Evolutionary conservation across 495 filamentous ascomycete species (phyloP).

Genomic region (Neurospora terricola): DNA sequence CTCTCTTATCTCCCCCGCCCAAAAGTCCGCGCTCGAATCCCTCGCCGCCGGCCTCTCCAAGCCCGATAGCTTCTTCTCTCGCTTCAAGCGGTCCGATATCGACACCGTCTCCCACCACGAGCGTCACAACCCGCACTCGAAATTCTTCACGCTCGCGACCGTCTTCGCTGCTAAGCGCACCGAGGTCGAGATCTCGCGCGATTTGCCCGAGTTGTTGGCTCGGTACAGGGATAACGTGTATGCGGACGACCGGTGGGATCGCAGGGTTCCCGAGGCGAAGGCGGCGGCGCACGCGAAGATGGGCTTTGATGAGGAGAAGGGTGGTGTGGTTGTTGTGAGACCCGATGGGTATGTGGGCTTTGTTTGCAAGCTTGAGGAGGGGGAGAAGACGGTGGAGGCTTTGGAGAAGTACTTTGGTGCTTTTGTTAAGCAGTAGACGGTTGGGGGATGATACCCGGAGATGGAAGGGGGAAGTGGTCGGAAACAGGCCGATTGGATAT

Average conservation of each 20-base stretch:
- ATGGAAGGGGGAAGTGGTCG: neutral
- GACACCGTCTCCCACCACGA: conserved; percentile 66
- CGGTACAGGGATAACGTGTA: conserved; percentile 78
- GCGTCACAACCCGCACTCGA: conserved; percentile 69
- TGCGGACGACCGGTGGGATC: conserved; percentile 73
- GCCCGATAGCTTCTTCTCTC: conserved; percentile 58
- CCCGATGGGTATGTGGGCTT: conserved; percentile 82
- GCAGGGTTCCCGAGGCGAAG: conserved; percentile 52
- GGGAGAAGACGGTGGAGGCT: conserved; percentile 67
- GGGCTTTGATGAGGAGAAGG: conserved; percentile 62
- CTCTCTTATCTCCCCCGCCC: conserved; percentile 43
- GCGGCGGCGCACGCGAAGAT: conserved; percentile 81
- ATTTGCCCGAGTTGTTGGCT: conserved; percentile 57
- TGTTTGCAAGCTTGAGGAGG: conserved; percentile 61
- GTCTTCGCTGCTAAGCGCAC: conserved; percentile 57
- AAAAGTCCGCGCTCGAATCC: conserved; percentile 49
- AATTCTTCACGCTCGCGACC: conserved; percentile 68
- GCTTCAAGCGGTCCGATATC: conserved; percentile 52
- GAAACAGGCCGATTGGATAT: neutral
- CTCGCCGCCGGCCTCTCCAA: conserved; percentile 53
- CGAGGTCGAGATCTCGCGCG: conserved; percentile 51
- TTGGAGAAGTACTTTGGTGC: conserved; percentile 73
- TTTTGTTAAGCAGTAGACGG: conserved; percentile 40
- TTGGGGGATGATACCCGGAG: neutral
- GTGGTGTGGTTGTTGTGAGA: conserved; percentile 70